These are phyloP conservation scores for Candida anutae DNA, from an alignment of 1,139 yeast species.

Conservation along the genomic window DNA sequence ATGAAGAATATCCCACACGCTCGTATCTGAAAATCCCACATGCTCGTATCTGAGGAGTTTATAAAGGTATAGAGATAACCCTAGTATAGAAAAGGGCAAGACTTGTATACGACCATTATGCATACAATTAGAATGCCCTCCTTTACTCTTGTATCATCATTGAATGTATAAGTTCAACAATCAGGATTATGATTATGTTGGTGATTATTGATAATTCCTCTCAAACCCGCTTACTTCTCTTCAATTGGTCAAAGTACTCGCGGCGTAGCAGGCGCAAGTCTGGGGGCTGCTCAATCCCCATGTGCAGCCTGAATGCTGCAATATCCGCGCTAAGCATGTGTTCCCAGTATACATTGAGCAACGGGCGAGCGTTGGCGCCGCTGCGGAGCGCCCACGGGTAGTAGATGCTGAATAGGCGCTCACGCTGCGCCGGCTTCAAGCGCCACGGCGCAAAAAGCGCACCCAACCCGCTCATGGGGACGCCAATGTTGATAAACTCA, in stretches of 20 bases:
- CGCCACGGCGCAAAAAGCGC: constrained; percentile 79
- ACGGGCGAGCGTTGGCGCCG: constrained; percentile 66
- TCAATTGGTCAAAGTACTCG: constrained; percentile 27
- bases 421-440: constrained; percentile 43
- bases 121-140: too few species aligned
- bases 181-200: too few species aligned
- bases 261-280: constrained; percentile 63
- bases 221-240: constrained; percentile 13
- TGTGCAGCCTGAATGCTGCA: constrained; percentile 59
- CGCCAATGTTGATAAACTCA: constrained; percentile 86
- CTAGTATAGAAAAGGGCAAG: too few species aligned
- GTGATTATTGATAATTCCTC: neutral
- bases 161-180: too few species aligned
- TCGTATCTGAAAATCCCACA: too few species aligned
- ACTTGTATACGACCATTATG: too few species aligned
- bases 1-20: too few species aligned
- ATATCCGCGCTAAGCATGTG: constrained; percentile 66
- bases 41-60: too few species aligned
- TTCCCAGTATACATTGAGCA: constrained; percentile 94
- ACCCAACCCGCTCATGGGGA: constrained; percentile 94
- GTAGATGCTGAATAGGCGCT: constrained; percentile 55
- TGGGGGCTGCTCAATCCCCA: constrained; percentile 69
- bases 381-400: constrained; percentile 85
- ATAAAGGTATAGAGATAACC: too few species aligned
- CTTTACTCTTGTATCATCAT: too few species aligned